Base-by-base conservation (phyloP, 2,329 filamentous ascomycete species). In the Paracorniculantispora psalliotae region DNA sequence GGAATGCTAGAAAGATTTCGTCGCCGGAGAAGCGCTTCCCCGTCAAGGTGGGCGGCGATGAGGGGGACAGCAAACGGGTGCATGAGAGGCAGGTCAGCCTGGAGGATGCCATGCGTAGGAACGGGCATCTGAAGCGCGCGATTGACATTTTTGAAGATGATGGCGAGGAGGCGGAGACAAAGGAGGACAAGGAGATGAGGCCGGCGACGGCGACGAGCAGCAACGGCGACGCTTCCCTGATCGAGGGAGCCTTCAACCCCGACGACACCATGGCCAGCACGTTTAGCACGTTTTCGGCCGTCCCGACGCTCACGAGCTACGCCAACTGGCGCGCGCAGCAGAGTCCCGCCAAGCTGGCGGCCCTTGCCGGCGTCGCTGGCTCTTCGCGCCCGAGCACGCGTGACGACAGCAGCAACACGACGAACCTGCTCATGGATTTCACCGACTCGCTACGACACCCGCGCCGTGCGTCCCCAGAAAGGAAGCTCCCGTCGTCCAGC, bases 271-370 rank as follows among this genome's bases (percentile, higher is more conserved):
- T 88, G 82, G 80, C 91, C 72, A 96, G 91, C 80, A 87, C 87
- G 3, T 89, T 96, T 70, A 96, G 91, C 77, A 86, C 83, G 13
- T 97, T 97, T 73, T 97, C 93, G 1, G 91, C 91, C 9, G 85
- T 96, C 57, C 91, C 91, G 6, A 91, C 93, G 67, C 85, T 94
- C 84, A 94, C 91, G 21, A 86, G 87, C 67, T 91, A 96, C 67
- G 87, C 90, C 9, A 86, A 86, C 63, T 75, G 94, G 57, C 85
- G 87, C 58, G 84, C 88, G 62, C 33, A 50, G 46, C 46, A 49
- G 26, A 88, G 81, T 44, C 85, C 86, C 15, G 76, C 78, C 25
- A 87, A 84, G 66, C 72, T 73, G 66, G 77, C 74, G 62, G 73
- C 75, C 76, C 43, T 72, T 75, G 4, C 64, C 66, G 5, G 72